Conservation (phyloP, 1,284 basidiomycete species). For the Fomitopsis schrenkii region DNA sequence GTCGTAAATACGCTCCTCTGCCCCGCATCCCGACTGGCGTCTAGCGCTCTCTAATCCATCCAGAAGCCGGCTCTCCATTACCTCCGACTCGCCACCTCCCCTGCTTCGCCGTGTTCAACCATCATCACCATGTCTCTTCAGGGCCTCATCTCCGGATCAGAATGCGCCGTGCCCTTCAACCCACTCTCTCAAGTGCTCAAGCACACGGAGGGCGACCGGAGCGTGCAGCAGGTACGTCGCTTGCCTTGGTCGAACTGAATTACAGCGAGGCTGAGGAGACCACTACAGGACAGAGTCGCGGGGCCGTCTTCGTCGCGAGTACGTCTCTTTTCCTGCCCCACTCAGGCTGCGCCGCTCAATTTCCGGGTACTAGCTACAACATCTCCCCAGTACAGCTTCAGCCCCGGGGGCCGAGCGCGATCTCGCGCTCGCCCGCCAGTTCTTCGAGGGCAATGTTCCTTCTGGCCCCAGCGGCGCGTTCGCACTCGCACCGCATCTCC, state of each 20-base stretch:
- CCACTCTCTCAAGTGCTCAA: constrained; percentile 90
- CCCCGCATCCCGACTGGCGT: not conserved
- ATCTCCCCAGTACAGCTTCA: constrained; percentile 56
- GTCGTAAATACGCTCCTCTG: not conserved
- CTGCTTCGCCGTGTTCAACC: too few relatives aligned
- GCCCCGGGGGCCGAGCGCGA: constrained; percentile 56
- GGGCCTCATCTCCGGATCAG: constrained; percentile 85
- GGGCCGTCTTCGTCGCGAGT: constrained; percentile 72
- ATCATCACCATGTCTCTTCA: constrained; percentile 59
- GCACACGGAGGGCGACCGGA: constrained; percentile 87
- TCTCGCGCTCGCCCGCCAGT: constrained; percentile 71
- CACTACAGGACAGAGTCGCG: constrained; percentile 61
- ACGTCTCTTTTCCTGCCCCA: constrained; percentile 14
- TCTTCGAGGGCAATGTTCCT: constrained; percentile 54
- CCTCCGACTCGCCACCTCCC: not conserved
- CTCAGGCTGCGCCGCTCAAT: not conserved
- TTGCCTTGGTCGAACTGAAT: not conserved
- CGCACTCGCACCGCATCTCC: constrained; percentile 28
- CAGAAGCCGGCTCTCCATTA: not conserved
- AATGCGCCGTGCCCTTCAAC: constrained; percentile 84
- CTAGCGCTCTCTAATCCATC: not conserved
- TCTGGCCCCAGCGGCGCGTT: constrained; percentile 25
- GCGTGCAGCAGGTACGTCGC: constrained; percentile 70
- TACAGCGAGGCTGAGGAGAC: not conserved
- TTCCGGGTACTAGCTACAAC: constrained; percentile 50